Evolutionary conservation across 164 flowering plant species (phyloP), one percentile per base, ranked within the genome.

Genomic region (Chimonanthus salicifolius): DNA sequence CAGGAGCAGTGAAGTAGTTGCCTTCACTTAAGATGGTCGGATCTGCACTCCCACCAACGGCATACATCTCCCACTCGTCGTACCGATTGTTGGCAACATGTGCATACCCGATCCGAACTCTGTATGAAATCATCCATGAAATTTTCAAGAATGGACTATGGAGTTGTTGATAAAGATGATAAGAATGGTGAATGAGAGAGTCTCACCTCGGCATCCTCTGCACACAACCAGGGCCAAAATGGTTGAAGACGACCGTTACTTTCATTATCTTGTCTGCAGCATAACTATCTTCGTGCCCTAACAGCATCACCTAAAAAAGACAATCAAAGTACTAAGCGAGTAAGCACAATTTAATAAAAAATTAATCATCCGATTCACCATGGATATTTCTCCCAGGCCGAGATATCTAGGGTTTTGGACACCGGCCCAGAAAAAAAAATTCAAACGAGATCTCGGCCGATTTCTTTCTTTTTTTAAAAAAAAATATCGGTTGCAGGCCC

Each of bases 161-260:
- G 13, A 51, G 13, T 8, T 7, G 13, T 8, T 51, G 58, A 51
- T 51, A 9, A 51, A 51, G 13, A 51, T 0, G 8, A 8, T 51
- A 13, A 4, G 13, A 62, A 18, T 6, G 6, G 21, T 3, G n/a
- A 62, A 16, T 16, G 7, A 16, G n/a, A 62, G 33, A 5, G 64
- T 16, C 64, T 20, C 7, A 51, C 44, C 54, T 21, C 8, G 97
- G 97, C 91, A 91, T 88, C 75, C 94, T 82, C 70, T 89, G 87
- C 4, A 86, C 82, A 4, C 87, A 82, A 9, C 88, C 91, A 43
- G 79, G 68, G 2, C 91, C 94, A 70, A 90, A 92, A 67, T 71
- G 87, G 75, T 92, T 92, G 70, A 82, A 87, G 13, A 58, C 89
- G 1, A 92, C 78, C 0, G 94, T 90, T 7, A 89, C 87, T 79